These are phyloP conservation scores for Achaetomiella virescens DNA, from an alignment of 495 filamentous ascomycete species.

Conservation along the genomic window DNA sequence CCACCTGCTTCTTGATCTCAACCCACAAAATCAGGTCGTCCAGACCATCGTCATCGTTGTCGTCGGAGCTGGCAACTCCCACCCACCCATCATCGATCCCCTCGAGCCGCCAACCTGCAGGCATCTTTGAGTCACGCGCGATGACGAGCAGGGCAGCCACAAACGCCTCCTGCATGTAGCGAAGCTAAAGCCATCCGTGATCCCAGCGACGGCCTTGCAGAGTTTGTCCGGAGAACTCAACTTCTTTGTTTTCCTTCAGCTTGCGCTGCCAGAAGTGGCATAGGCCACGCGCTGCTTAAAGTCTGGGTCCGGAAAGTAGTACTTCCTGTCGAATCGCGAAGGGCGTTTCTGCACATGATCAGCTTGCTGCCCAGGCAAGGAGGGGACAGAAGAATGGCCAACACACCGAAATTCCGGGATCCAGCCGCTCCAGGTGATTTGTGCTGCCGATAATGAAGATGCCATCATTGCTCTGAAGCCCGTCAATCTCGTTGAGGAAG, in stretches of 20 bases:
- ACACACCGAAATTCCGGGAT: conserved; percentile 52
- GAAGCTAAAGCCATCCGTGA: conserved; percentile 57
- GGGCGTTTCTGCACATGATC: conserved; percentile 44
- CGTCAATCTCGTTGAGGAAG: conserved; percentile 69
- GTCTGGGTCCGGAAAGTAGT: conserved; percentile 52
- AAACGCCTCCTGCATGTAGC: conserved; percentile 63
- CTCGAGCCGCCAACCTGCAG: not conserved
- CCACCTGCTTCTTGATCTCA: conserved; percentile 53
- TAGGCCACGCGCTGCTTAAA: conserved; percentile 50
- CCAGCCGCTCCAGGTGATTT: conserved; percentile 54
- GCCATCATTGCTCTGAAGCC: conserved; percentile 59
- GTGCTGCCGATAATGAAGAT: conserved; percentile 61
- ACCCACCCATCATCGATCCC: conserved; percentile 19
- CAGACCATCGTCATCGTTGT: conserved; percentile 33
- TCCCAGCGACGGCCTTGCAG: conserved; percentile 47
- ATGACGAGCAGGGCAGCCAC: conserved; percentile 53
- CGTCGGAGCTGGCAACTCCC: conserved; percentile 13
- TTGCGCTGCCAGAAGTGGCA: conserved; percentile 55
- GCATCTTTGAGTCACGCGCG: conserved; percentile 24
- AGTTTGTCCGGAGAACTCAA: conserved; percentile 54
- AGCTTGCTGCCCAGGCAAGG: not conserved
- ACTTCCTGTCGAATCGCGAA: conserved; percentile 60
- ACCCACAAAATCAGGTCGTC: conserved; percentile 46
- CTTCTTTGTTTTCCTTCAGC: conserved; percentile 44
- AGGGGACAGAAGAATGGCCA: not conserved